Percentiles rank a stretch among this genome's conserved stretches.
These are phyloP conservation scores for Fusarium euwallaceae DNA, from an alignment of 2,329 filamentous ascomycete genomes.

Conservation along the genomic window DNA sequence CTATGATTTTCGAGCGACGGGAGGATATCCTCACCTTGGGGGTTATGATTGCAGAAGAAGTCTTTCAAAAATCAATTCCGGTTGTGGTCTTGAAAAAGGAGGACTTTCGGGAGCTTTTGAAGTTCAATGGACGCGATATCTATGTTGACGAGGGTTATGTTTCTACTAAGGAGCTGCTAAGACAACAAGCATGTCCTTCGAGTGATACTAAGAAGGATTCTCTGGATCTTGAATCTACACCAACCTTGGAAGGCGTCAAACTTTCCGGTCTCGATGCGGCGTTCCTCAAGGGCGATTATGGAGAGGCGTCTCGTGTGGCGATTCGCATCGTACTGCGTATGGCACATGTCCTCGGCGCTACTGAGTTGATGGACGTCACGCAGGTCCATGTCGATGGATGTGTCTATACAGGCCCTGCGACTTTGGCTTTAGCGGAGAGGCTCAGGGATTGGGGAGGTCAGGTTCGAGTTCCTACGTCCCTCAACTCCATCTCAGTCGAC, in stretches of 20 bases:
- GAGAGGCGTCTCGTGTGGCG: slow-evolving; percentile 51
- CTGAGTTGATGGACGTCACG: slow-evolving; percentile 52
- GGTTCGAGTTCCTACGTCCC: slow-evolving; percentile 55
- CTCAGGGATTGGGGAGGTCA: slow-evolving; percentile 51
- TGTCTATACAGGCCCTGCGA: slow-evolving; percentile 57
- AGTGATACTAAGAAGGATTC: neutral
- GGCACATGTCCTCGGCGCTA: slow-evolving; percentile 52
- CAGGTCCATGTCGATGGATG: slow-evolving; percentile 48
- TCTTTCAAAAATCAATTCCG: slow-evolving; percentile 57
- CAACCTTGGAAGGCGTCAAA: slow-evolving; percentile 19
- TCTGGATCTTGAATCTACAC: slow-evolving; percentile 7
- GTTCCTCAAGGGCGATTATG: slow-evolving; percentile 50
- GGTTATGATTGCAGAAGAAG: slow-evolving; percentile 56
- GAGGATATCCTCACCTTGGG: slow-evolving; percentile 62
- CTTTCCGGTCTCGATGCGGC: neutral
- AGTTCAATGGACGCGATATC: slow-evolving; percentile 7
- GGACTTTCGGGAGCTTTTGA: slow-evolving; percentile 29
- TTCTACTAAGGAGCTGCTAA: neutral
- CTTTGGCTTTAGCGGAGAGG: slow-evolving; percentile 52
- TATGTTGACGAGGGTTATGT: slow-evolving; percentile 19
- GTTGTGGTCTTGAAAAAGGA: slow-evolving; percentile 48
- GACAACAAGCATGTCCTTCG: neutral
- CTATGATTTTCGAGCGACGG: slow-evolving; percentile 55
- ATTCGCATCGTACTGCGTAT: slow-evolving; percentile 55
- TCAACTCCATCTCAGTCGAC: slow-evolving; percentile 61